Conservation (phyloP, 805 yeast genomes). For the Barnettozyma populi region DNA sequence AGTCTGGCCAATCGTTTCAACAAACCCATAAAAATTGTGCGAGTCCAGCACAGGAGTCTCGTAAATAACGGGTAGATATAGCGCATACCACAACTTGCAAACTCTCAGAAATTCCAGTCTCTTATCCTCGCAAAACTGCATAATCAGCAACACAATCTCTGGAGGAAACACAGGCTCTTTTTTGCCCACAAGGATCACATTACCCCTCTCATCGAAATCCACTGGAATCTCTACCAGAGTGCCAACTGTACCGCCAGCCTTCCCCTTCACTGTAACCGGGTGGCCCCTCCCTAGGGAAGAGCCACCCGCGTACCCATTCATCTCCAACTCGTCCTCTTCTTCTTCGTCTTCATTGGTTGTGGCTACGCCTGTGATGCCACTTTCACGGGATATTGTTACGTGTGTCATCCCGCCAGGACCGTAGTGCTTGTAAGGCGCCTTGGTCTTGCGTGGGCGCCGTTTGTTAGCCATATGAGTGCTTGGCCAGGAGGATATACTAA, state of each 20-base stretch:
- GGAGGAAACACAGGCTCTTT: conserved; percentile 19
- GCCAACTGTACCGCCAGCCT: not conserved
- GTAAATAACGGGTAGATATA: conserved; percentile 64
- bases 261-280: not conserved
- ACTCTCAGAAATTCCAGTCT: conserved; percentile 52
- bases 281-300: conserved; percentile 3
- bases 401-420: conserved; percentile 43
- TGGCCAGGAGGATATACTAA: not conserved
- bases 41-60: conserved; percentile 56
- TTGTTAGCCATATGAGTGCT: conserved; percentile 61
- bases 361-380: conserved; percentile 16
- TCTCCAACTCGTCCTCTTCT: conserved; percentile 24
- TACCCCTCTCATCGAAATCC: not conserved
- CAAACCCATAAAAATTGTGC: conserved; percentile 65
- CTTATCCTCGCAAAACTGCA: conserved; percentile 26
- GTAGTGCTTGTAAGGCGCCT: conserved; percentile 75
- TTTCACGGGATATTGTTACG: conserved; percentile 22
- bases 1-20: conserved; percentile 53
- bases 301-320: conserved; percentile 13
- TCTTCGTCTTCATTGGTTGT: conserved; percentile 26
- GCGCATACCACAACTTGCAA: conserved; percentile 51
- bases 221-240: conserved; percentile 11
- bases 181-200: not conserved
- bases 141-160: conserved; percentile 26
- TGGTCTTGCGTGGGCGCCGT: conserved; percentile 75